These are phyloP conservation scores for Otatea glauca DNA, from an alignment of 176 grass and related monocot species.

Conservation along the genomic window DNA sequence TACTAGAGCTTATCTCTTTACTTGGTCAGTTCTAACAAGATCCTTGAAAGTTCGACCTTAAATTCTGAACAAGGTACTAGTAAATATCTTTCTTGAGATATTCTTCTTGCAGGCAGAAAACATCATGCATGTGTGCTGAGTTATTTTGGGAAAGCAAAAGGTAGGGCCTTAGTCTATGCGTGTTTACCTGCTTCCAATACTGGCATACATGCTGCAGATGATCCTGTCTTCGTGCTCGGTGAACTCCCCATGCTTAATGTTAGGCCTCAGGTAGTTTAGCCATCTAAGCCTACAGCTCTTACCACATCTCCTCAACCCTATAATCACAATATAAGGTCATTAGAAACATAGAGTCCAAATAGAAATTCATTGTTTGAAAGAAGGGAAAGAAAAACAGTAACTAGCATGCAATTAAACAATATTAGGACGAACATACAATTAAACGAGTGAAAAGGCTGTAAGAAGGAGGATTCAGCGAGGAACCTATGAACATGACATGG, in stretches of 20 bases:
- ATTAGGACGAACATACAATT: not conserved
- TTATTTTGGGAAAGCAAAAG: not conserved
- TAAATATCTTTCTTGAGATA: not conserved
- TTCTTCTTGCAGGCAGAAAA: not conserved
- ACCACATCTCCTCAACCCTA: slow-evolving; percentile 89
- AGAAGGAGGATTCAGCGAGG: not conserved
- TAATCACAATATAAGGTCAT: not conserved
- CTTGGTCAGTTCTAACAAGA: not conserved
- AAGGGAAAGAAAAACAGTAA: not conserved
- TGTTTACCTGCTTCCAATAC: slow-evolving; percentile 92
- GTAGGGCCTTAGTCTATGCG: not conserved
- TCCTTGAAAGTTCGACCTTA: not conserved
- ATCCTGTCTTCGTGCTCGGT: slow-evolving; percentile 80
- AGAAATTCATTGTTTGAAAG: not conserved
- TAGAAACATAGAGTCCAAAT: not conserved
- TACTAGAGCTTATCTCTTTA: not conserved
- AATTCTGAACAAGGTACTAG: not conserved
- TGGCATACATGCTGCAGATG: slow-evolving; percentile 79
- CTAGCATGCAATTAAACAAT: not conserved
- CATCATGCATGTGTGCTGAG: not conserved
- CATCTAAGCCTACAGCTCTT: slow-evolving; percentile 98
- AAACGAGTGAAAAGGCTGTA: not conserved
- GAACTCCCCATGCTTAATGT: slow-evolving; percentile 95
- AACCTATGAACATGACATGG: slow-evolving; percentile 27
- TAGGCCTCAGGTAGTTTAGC: slow-evolving; percentile 94